These are phyloP conservation scores for Petunia hybrid DNA, from an alignment of 305 asterid genomes.

Conservation along the genomic window DNA sequence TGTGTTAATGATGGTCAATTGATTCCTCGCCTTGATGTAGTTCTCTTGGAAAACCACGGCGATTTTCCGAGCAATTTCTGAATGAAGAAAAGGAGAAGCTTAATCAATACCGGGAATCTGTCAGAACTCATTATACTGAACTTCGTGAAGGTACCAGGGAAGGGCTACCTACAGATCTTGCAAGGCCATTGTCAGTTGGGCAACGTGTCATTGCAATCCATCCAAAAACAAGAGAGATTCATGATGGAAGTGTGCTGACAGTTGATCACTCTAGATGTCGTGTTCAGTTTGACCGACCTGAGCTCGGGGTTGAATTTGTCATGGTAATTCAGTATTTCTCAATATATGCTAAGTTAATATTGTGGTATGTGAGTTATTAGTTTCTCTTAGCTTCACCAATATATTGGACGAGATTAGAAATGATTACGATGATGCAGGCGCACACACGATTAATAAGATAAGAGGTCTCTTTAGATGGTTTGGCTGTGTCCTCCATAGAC, in stretches of 20 bases:
- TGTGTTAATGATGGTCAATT: slow-evolving; percentile 32
- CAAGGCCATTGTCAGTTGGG: slow-evolving; percentile 90
- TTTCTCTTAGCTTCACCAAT: background rate
- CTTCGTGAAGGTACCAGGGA: slow-evolving; percentile 87
- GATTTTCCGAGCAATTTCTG: slow-evolving; percentile 91
- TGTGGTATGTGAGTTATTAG: slow-evolving; percentile 2
- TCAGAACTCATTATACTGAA: slow-evolving; percentile 84
- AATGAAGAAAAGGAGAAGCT: slow-evolving; percentile 97
- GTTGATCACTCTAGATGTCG: slow-evolving; percentile 92
- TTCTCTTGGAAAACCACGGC: slow-evolving; percentile 94
- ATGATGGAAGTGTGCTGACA: slow-evolving; percentile 89
- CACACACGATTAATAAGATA: background rate
- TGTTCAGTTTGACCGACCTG: slow-evolving; percentile 90
- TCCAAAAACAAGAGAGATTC: slow-evolving; percentile 91
- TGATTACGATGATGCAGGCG: background rate
- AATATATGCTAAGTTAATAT: slow-evolving; percentile 32
- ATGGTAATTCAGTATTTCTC: slow-evolving; percentile 59
- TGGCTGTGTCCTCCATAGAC: background rate
- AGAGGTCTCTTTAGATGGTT: slow-evolving; percentile 21
- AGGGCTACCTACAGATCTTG: slow-evolving; percentile 92
- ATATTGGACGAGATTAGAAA: slow-evolving; percentile 11
- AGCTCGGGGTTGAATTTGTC: slow-evolving; percentile 93
- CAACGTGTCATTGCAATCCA: slow-evolving; percentile 95
- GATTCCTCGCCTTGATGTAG: slow-evolving; percentile 53
- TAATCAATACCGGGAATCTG: slow-evolving; percentile 85